Evolutionary conservation across 2,329 filamentous ascomycete genomes (phyloP).

Genomic region (Xylaria sp.): DNA sequence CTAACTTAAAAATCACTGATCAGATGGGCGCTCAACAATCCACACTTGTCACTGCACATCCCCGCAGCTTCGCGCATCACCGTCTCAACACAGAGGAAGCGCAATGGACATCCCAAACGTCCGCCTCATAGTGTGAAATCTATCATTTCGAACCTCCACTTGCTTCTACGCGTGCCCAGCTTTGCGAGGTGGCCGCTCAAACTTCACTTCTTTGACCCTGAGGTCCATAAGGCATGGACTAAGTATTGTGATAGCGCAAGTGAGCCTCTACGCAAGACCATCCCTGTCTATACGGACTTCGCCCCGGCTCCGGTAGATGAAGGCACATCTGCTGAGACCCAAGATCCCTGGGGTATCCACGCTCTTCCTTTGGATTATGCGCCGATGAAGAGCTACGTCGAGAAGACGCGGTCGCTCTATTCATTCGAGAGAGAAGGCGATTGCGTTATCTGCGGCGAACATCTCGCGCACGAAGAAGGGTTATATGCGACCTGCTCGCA

Average conservation of each 20-base stretch:
- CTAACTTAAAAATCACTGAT: slow-evolving; percentile 38
- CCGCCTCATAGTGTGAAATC: slow-evolving; percentile 72
- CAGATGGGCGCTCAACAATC: slow-evolving; percentile 93
- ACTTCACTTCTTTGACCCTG: slow-evolving; percentile 79
- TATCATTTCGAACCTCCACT: slow-evolving; percentile 81
- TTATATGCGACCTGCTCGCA: slow-evolving; percentile 69
- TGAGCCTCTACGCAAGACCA: slow-evolving; percentile 58
- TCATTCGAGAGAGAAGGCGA: slow-evolving; percentile 66
- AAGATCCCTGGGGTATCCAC: slow-evolving; percentile 60
- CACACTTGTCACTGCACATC: slow-evolving; percentile 83
- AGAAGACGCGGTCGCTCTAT: slow-evolving; percentile 65
- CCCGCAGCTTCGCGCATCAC: slow-evolving; percentile 70
- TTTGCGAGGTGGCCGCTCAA: slow-evolving; percentile 86
- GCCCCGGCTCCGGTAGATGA: slow-evolving; percentile 41
- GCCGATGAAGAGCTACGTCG: slow-evolving; percentile 63
- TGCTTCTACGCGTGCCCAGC: slow-evolving; percentile 80
- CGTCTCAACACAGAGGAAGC: slow-evolving; percentile 61
- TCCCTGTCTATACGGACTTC: slow-evolving; percentile 70
- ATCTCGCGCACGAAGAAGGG: slow-evolving; percentile 60
- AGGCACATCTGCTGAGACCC: not conserved
- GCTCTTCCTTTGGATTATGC: slow-evolving; percentile 66
- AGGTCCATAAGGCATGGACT: slow-evolving; percentile 77
- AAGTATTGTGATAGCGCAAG: slow-evolving; percentile 63
- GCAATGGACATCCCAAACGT: slow-evolving; percentile 65
- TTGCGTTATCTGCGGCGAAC: slow-evolving; percentile 64